Conservation (phyloP, 768 basidiomycete genomes). For the Termitomyces bulborhizus region DNA sequence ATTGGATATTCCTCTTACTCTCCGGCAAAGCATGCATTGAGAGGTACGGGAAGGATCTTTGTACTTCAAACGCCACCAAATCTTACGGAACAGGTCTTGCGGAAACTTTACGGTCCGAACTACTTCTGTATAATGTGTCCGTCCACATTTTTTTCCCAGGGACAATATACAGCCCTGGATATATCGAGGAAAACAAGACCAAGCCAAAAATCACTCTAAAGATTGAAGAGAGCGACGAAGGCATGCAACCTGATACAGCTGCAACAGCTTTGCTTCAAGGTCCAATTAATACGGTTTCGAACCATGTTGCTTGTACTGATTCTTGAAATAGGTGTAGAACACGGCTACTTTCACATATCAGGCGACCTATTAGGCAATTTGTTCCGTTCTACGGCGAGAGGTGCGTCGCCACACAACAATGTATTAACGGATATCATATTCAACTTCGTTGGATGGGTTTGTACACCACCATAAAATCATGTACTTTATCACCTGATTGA, state of each 20-base stretch:
- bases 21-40: constrained; percentile 80
- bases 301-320: background rate
- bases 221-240: constrained; percentile 72
- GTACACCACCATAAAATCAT: constrained; percentile 14
- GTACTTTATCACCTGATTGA: background rate
- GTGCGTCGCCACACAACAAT: constrained; percentile 57
- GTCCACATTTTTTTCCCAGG: constrained; percentile 82
- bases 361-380: constrained; percentile 63
- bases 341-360: constrained; percentile 73
- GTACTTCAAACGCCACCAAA: background rate
- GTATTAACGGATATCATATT: constrained; percentile 47
- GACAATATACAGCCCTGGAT: constrained; percentile 77
- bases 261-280: constrained; percentile 57
- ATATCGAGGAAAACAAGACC: constrained; percentile 64
- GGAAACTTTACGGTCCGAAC: constrained; percentile 79
- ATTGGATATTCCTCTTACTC: constrained; percentile 78
- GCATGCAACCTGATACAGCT: constrained; percentile 56
- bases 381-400: constrained; percentile 65
- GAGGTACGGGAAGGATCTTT: constrained; percentile 43
- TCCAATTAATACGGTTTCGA: constrained; percentile 14
- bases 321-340: constrained; percentile 51
- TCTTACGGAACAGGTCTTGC: constrained; percentile 54
- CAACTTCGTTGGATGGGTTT: constrained; percentile 40
- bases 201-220: constrained; percentile 74
- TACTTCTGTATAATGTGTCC: constrained; percentile 69